A percentile compares a stretch with the other conserved stretches of the same genome.
These are phyloP conservation scores for Botrytis medusae DNA, from an alignment of 2,329 filamentous ascomycete species.

Conservation along the genomic window DNA sequence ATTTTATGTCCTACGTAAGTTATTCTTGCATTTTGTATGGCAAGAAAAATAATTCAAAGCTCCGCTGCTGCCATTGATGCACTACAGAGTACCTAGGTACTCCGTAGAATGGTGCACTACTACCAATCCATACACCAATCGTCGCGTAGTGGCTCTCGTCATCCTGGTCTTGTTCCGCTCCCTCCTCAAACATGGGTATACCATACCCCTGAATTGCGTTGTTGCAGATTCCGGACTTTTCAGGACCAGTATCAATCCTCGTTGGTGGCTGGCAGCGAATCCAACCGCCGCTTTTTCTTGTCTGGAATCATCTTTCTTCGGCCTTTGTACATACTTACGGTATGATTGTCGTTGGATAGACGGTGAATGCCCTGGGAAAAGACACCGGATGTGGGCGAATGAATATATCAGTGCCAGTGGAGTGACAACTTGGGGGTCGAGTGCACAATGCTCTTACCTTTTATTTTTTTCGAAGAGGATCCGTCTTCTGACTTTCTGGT, in stretches of 20 bases:
- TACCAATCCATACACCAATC: slow-evolving; percentile 21
- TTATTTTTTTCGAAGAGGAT: not conserved
- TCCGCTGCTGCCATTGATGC: slow-evolving; percentile 3
- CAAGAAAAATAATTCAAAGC: not conserved
- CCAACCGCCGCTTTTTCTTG: slow-evolving; percentile 24
- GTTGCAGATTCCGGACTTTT: slow-evolving; percentile 22
- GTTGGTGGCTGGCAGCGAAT: slow-evolving; percentile 22
- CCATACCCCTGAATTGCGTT: slow-evolving; percentile 24
- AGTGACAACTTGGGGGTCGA: not conserved
- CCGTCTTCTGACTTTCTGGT: slow-evolving; percentile 21
- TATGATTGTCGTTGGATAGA: slow-evolving; percentile 1
- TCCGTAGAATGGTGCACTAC: slow-evolving; percentile 2
- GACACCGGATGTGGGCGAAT: not conserved
- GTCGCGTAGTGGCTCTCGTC: slow-evolving; percentile 23
- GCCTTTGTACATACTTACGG: slow-evolving; percentile 8
- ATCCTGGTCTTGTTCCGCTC: slow-evolving; percentile 22
- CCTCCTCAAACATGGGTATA: slow-evolving; percentile 24
- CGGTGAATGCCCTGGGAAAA: not conserved
- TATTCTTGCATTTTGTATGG: slow-evolving; percentile 2
- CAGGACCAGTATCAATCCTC: slow-evolving; percentile 14
- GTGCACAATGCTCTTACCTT: slow-evolving; percentile 18
- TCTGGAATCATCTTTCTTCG: not conserved
- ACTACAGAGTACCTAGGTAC: not conserved
- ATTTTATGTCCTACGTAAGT: not conserved
- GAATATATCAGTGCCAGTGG: slow-evolving; percentile 3